Evolutionary conservation across 805 yeast species (phyloP).

Genomic region (Starmera caribaea): DNA sequence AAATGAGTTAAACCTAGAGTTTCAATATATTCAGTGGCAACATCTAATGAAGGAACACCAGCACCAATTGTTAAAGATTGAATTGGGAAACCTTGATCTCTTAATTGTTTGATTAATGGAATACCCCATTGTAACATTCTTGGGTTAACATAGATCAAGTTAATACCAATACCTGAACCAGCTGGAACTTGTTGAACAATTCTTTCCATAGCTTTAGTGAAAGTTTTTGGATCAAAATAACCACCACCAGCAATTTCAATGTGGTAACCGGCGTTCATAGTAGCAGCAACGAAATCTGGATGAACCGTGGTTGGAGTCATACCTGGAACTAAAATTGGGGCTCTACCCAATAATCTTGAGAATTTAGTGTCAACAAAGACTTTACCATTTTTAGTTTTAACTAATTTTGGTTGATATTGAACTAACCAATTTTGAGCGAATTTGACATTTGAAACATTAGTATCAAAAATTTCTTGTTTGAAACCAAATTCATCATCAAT

Average conservation of each 20-base stretch:
- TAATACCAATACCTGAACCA: conserved; percentile 86
- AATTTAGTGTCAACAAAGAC: conserved; percentile 89
- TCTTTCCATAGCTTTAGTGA: conserved; percentile 67
- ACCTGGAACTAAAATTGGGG: conserved; percentile 97
- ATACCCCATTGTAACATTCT: conserved; percentile 98
- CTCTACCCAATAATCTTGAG: conserved; percentile 83
- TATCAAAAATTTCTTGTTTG: conserved; percentile 90
- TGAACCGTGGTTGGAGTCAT: conserved; percentile 98
- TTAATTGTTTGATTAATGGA: conserved; percentile 82
- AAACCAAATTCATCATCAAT: conserved; percentile 84
- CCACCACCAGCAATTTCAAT: conserved; percentile 99
- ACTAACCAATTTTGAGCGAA: conserved; percentile 87
- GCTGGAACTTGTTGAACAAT: conserved; percentile 64
- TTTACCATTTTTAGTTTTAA: conserved; percentile 64
- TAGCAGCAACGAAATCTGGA: conserved; percentile 89
- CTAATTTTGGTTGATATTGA: conserved; percentile 80
- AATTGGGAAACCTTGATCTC: conserved; percentile 90
- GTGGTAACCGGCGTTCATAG: conserved; percentile 93
- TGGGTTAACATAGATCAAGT: conserved; percentile 93
- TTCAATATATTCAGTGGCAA: conserved; percentile 92
- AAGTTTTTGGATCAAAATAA: conserved; percentile 64
- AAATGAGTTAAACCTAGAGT: conserved; percentile 87
- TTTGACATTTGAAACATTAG: conserved; percentile 45
- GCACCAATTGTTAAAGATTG: conserved; percentile 98
- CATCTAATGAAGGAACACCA: conserved; percentile 97